Evolutionary conservation across 768 basidiomycete genomes (phyloP).

Genomic region (Exsudoporus frostii): DNA sequence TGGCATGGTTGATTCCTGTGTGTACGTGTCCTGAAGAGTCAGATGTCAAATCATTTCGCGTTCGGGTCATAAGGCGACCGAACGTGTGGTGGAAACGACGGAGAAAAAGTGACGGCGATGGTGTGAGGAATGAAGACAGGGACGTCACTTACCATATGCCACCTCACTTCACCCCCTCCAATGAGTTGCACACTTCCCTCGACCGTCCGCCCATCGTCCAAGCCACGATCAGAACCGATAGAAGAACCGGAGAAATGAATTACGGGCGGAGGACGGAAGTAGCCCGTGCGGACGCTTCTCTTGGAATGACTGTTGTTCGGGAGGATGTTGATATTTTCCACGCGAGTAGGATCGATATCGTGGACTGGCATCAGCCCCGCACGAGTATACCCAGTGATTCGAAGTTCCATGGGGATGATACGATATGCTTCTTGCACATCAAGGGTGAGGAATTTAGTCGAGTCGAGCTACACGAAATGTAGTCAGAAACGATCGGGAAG

Average conservation of each 20-base stretch:
- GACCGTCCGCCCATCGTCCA: slow-evolving; percentile 33
- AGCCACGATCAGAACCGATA: slow-evolving; percentile 35
- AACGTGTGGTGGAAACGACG: background rate
- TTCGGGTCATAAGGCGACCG: no score
- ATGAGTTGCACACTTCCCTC: slow-evolving; percentile 48
- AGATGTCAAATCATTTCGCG: background rate
- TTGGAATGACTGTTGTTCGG: background rate
- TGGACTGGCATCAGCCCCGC: slow-evolving; percentile 21
- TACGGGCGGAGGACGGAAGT: slow-evolving; percentile 39
- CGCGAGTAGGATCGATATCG: background rate
- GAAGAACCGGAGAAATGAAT: slow-evolving; percentile 51
- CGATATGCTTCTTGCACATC: slow-evolving; percentile 43
- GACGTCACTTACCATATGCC: slow-evolving; percentile 42
- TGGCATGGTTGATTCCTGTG: slow-evolving; percentile 32
- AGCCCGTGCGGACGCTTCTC: slow-evolving; percentile 18
- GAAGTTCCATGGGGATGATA: slow-evolving; percentile 53
- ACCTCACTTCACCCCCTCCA: slow-evolving; percentile 47
- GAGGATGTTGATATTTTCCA: slow-evolving; percentile 17
- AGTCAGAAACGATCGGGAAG: background rate
- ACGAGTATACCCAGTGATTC: slow-evolving; percentile 37
- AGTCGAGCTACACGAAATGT: slow-evolving; percentile 17
- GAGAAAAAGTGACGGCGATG: background rate
- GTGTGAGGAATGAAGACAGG: background rate
- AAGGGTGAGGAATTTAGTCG: slow-evolving; percentile 30
- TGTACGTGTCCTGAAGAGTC: slow-evolving; percentile 14